Conservation (phyloP, 441 rosid genomes). For the Euphorbia schlechtendalii region DNA sequence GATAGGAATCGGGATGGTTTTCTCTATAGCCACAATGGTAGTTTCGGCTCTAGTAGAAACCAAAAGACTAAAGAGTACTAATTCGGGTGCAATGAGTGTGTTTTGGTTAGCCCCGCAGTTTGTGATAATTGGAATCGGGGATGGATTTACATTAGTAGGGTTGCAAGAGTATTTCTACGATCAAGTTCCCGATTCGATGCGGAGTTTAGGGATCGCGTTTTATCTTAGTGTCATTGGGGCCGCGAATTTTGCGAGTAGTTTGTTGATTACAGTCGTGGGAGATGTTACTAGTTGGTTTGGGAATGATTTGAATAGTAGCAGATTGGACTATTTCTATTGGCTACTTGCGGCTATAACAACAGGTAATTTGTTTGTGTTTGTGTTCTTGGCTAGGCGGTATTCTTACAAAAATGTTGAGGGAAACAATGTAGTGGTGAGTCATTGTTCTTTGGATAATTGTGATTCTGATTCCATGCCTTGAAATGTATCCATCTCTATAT, state of each 20-base stretch:
- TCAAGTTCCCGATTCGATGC: slow-evolving; percentile 83
- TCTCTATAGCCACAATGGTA: slow-evolving; percentile 57
- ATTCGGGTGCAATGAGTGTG: slow-evolving; percentile 41
- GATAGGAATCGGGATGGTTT: slow-evolving; percentile 80
- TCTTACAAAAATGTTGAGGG: slow-evolving; percentile 67
- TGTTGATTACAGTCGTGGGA: slow-evolving; percentile 57
- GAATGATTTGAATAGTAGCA: slow-evolving; percentile 67
- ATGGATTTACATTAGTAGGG: slow-evolving; percentile 70
- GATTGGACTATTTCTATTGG: slow-evolving; percentile 77
- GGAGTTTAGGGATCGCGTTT: slow-evolving; percentile 75
- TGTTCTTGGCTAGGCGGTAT: slow-evolving; percentile 58
- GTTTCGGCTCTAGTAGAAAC: slow-evolving; percentile 67
- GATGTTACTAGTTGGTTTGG: slow-evolving; percentile 75
- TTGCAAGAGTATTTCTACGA: slow-evolving; percentile 79
- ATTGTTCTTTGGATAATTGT: too few relatives aligned
- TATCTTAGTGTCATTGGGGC: slow-evolving; percentile 75
- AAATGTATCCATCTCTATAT: too few relatives aligned
- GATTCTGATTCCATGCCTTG: too few relatives aligned
- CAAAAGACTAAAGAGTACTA: slow-evolving; percentile 32
- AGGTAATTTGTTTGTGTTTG: slow-evolving; percentile 45
- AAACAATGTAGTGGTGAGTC: slow-evolving; percentile 44
- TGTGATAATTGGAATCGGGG: slow-evolving; percentile 53
- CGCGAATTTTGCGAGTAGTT: slow-evolving; percentile 60
- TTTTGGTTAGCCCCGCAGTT: slow-evolving; percentile 76
- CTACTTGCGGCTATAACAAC: slow-evolving; percentile 44